phyloP scores from a whole-genome alignment of 164 flowering plant species.

The Echeveria elegans region DNA sequence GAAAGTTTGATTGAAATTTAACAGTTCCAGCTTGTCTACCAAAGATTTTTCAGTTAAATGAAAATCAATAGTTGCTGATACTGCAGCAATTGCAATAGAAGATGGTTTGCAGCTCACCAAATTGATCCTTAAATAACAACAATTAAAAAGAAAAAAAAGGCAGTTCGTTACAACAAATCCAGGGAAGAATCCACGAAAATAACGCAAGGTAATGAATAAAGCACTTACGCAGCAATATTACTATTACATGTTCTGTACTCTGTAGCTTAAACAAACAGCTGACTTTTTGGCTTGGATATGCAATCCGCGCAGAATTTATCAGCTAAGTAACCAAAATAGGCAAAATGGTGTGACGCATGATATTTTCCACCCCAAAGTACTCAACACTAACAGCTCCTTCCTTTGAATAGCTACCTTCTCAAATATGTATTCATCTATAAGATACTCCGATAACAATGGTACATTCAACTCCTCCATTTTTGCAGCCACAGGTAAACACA shows the following conservation, averaged over 20 bases:
- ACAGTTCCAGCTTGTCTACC: background rate
- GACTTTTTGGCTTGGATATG: constrained; percentile 16
- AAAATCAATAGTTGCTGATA: background rate
- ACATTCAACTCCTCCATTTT: constrained; percentile 65
- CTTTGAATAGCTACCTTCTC: constrained; percentile 36
- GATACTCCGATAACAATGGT: constrained; percentile 38
- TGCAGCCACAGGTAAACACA: constrained; percentile 40
- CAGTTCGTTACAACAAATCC: background rate
- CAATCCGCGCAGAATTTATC: constrained; percentile 20
- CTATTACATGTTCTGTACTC: constrained; percentile 25
- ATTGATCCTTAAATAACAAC: constrained; percentile 12
- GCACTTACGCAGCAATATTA: constrained; percentile 33
- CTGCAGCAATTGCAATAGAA: constrained; percentile 45
- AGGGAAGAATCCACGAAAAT: background rate
- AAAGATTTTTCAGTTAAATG: background rate
- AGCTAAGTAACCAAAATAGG: constrained; percentile 42
- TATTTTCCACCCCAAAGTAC: constrained; percentile 67
- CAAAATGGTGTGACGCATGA: constrained; percentile 50
- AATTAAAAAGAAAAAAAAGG: background rate
- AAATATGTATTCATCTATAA: constrained; percentile 28
- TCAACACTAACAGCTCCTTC: constrained; percentile 67
- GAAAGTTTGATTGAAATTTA: background rate
- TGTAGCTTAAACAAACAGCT: constrained; percentile 17
- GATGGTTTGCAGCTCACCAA: constrained; percentile 46
- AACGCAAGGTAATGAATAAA: background rate